These are phyloP conservation scores for Elsinoe arachidis DNA, from an alignment of 2,329 filamentous ascomycete species.

Conservation along the genomic window DNA sequence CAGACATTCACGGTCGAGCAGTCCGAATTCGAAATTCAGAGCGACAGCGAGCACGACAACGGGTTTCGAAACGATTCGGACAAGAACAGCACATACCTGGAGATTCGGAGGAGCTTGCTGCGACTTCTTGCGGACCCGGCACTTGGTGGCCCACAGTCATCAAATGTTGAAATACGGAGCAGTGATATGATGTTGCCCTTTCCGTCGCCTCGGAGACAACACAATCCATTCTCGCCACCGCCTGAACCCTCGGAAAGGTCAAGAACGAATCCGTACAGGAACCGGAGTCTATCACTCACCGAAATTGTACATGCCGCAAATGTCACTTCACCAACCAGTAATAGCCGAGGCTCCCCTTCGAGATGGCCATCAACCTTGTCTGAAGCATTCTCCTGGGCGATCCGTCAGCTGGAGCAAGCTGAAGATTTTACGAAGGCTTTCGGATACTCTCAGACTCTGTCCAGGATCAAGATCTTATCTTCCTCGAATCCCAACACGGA, in stretches of 20 bases:
- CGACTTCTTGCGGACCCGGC: constrained; percentile 2
- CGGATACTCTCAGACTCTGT: constrained; percentile 3
- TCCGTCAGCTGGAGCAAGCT: neutral
- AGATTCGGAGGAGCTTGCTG: constrained; percentile 3
- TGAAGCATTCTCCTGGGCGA: neutral
- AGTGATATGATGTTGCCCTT: constrained; percentile 11
- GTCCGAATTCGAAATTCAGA: constrained; percentile 1
- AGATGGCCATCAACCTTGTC: constrained; percentile 6
- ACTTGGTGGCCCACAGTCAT: constrained; percentile 2
- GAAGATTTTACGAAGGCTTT: constrained; percentile 12
- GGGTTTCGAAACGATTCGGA: constrained; percentile 8
- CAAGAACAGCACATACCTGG: constrained; percentile 9
- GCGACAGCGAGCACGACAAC: constrained; percentile 3
- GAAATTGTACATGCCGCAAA: constrained; percentile 1
- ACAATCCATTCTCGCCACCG: constrained; percentile 8
- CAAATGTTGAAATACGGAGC: constrained; percentile 4
- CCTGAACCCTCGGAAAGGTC: neutral
- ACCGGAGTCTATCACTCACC: constrained; percentile 1
- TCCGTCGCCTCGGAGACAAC: neutral
- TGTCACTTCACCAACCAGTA: neutral
- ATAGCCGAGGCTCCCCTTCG: neutral
- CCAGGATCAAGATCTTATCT: constrained; percentile 7
- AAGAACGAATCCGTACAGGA: constrained; percentile 7
- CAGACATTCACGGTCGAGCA: constrained; percentile 9
- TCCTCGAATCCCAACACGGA: constrained; percentile 9